Percentiles rank a stretch among this genome's conserved stretches.
Evolutionary conservation across 805 yeast species (phyloP).

Genomic region (Candida golubevii): DNA sequence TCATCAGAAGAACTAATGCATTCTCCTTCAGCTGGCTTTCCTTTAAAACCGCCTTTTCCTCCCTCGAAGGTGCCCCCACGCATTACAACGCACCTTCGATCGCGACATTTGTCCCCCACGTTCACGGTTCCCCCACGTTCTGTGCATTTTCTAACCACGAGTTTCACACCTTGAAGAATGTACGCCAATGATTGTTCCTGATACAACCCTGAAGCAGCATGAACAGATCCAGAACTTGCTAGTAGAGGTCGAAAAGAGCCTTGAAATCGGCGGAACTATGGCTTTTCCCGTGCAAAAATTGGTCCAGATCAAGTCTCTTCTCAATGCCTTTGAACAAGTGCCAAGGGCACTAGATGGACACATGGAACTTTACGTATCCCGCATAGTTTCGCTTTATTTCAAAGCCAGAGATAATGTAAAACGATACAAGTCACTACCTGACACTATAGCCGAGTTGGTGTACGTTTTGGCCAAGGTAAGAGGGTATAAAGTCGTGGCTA

Average conservation of each 20-base stretch:
- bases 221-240: neutral
- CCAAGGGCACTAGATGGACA: constrained; percentile 48
- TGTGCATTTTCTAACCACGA: no score
- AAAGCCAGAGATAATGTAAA: neutral
- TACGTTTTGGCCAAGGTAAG: constrained; percentile 64
- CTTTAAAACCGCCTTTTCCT: no score
- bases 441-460: constrained; percentile 33
- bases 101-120: no score
- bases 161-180: no score
- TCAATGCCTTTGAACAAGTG: constrained; percentile 33
- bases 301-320: neutral
- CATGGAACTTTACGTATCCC: constrained; percentile 25
- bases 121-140: no score
- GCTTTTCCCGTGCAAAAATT: neutral
- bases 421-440: constrained; percentile 3
- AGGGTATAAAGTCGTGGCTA: constrained; percentile 57
- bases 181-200: neutral
- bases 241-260: neutral
- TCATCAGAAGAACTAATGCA: no score
- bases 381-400: constrained; percentile 1
- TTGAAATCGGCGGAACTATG: neutral
- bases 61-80: no score
- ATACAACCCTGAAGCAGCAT: neutral
- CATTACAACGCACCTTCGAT: no score
- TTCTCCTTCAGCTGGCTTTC: no score